Percentiles rank a stretch among this genome's conserved stretches.
These are phyloP conservation scores for Monosporascus cannonballus DNA, from an alignment of 2,329 filamentous ascomycete species.

Conservation along the genomic window DNA sequence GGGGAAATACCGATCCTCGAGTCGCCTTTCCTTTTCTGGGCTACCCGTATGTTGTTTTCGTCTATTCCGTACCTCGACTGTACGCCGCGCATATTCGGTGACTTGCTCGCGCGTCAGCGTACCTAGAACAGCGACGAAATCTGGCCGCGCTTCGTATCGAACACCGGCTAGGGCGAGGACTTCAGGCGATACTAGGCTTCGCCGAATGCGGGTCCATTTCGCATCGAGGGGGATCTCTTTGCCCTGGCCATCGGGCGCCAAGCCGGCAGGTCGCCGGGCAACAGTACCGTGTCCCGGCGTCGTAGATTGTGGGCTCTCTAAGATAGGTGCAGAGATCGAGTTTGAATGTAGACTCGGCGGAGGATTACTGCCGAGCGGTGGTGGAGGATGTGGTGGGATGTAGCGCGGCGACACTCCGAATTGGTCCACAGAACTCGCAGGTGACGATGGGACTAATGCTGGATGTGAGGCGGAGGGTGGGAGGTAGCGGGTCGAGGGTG, in stretches of 20 bases:
- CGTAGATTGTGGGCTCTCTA: slow-evolving; percentile 8
- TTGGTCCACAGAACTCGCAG: slow-evolving; percentile 11
- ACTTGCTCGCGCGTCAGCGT: slow-evolving; percentile 47
- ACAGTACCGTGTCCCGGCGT: slow-evolving; percentile 11
- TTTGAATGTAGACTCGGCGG: slow-evolving; percentile 14
- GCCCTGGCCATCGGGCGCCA: slow-evolving; percentile 53
- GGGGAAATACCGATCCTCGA: slow-evolving; percentile 22
- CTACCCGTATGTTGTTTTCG: slow-evolving; percentile 21
- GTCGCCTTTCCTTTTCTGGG: slow-evolving; percentile 10
- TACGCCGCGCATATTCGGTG: slow-evolving; percentile 42
- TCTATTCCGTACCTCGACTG: slow-evolving; percentile 36
- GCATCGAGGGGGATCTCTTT: slow-evolving; percentile 51
- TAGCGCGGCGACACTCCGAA: slow-evolving; percentile 35
- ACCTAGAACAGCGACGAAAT: slow-evolving; percentile 56
- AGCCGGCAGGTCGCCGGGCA: slow-evolving; percentile 25
- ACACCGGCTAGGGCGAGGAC: slow-evolving; percentile 49
- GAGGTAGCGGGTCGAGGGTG: slow-evolving; percentile 26
- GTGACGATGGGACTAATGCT: slow-evolving; percentile 29
- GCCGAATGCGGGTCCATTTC: slow-evolving; percentile 53
- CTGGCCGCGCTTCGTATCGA: slow-evolving; percentile 54
- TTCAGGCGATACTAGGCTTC: slow-evolving; percentile 51
- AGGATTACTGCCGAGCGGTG: slow-evolving; percentile 29
- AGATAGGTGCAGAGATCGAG: slow-evolving; percentile 20
- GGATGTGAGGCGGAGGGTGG: slow-evolving; percentile 29
- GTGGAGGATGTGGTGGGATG: slow-evolving; percentile 29